Evolutionary conservation across 257 asterid species (phyloP).

Genomic region (Anisodus tanguticus): DNA sequence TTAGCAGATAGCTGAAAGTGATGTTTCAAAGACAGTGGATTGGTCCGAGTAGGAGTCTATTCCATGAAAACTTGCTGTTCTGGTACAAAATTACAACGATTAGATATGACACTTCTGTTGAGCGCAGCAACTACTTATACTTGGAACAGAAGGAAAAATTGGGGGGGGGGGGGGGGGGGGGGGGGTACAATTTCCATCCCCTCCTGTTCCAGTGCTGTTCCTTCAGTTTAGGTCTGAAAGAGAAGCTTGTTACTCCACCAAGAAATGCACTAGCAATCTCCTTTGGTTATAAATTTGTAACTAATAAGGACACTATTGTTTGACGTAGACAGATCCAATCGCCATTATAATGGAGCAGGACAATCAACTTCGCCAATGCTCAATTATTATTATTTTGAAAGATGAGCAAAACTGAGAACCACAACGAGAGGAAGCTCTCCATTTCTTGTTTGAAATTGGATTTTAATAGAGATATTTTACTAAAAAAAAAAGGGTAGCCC

Average conservation of each 20-base stretch:
- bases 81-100: background rate
- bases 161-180: background rate
- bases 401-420: slow-evolving; percentile 14
- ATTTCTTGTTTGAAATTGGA: slow-evolving; percentile 19
- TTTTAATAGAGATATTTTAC: background rate
- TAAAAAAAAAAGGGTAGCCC: too few relatives aligned
- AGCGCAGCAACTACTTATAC: background rate
- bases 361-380: slow-evolving; percentile 21
- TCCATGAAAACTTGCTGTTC: background rate
- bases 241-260: background rate
- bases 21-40: background rate
- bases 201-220: background rate
- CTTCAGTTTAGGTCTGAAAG: background rate
- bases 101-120: background rate
- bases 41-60: background rate
- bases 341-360: slow-evolving; percentile 10
- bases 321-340: slow-evolving; percentile 13
- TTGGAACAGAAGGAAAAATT: background rate
- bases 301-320: slow-evolving; percentile 2
- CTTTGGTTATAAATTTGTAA: background rate
- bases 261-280: background rate
- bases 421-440: background rate
- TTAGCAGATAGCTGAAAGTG: background rate
- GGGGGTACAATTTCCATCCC: background rate
- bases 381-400: background rate